These are phyloP conservation scores for Colletotrichum sp. DNA, from an alignment of 2,329 filamentous ascomycete genomes.

Conservation along the genomic window DNA sequence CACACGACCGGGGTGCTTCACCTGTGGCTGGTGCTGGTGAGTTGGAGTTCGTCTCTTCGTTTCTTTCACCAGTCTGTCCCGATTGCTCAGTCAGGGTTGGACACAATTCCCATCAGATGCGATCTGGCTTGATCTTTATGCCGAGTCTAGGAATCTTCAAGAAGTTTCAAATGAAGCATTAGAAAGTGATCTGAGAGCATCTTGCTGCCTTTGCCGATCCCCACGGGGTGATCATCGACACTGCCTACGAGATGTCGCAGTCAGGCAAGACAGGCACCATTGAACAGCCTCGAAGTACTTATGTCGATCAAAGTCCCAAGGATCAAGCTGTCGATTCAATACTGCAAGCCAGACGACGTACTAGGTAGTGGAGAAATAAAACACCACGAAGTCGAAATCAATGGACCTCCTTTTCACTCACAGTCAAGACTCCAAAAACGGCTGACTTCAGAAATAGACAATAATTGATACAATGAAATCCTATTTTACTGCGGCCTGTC, in stretches of 20 bases:
- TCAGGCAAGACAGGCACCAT: not conserved
- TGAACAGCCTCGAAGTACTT: not conserved
- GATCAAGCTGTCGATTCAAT: no score
- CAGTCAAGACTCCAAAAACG: not conserved
- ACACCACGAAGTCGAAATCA: fast-evolving
- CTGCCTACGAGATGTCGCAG: not conserved
- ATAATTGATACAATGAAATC: not conserved
- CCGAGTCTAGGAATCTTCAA: fast-evolving
- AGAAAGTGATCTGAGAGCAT: not conserved
- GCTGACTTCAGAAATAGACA: not conserved
- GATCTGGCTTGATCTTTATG: not conserved
- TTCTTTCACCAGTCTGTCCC: not conserved
- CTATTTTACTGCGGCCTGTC: not conserved
- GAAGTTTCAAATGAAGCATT: fast-evolving
- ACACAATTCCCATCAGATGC: not conserved
- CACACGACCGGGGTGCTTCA: not conserved
- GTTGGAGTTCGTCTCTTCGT: not conserved
- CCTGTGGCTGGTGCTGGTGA: not conserved
- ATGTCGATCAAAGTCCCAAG: not conserved
- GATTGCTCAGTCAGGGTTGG: not conserved
- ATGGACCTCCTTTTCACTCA: not conserved
- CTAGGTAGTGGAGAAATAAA: fast-evolving
- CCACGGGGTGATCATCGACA: not conserved
- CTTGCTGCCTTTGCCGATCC: not conserved
- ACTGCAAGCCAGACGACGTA: not conserved